Evolutionary conservation across 305 asterid genomes (phyloP).

Genomic region (Coffea humblotiana): DNA sequence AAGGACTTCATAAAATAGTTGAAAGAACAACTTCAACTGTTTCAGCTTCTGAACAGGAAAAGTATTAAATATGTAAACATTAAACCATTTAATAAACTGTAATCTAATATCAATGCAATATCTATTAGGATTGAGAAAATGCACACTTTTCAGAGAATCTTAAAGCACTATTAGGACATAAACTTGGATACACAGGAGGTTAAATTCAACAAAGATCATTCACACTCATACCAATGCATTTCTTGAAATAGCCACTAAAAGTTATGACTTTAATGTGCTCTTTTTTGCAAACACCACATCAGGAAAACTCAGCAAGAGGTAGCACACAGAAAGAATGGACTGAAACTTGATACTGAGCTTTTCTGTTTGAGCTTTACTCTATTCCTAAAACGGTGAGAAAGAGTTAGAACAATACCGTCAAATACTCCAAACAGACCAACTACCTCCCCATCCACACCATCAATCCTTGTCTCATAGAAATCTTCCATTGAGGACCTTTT

Average conservation of each 20-base stretch:
- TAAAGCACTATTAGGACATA: background rate
- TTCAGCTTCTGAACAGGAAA: background rate
- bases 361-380: background rate
- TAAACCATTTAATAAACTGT: background rate
- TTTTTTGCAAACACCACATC: background rate
- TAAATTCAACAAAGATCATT: background rate
- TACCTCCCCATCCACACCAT: slow-evolving; percentile 89
- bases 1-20: background rate
- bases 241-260: background rate
- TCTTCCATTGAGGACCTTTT: slow-evolving; percentile 99
- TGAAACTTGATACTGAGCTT: background rate
- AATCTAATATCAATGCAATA: background rate
- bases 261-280: background rate
- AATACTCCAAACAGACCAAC: slow-evolving; percentile 96
- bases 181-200: background rate
- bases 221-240: background rate
- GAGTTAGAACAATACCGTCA: slow-evolving; percentile 59
- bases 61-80: background rate
- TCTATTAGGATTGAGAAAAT: background rate
- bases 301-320: background rate
- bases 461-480: slow-evolving; percentile 96
- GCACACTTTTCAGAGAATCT: background rate
- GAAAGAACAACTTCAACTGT: background rate
- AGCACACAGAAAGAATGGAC: background rate
- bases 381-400: slow-evolving; percentile 6